Percentiles rank a stretch among this genome's conserved stretches.
Conservation (phyloP, 331 rosid species). For the Spiraea crenata region DNA sequence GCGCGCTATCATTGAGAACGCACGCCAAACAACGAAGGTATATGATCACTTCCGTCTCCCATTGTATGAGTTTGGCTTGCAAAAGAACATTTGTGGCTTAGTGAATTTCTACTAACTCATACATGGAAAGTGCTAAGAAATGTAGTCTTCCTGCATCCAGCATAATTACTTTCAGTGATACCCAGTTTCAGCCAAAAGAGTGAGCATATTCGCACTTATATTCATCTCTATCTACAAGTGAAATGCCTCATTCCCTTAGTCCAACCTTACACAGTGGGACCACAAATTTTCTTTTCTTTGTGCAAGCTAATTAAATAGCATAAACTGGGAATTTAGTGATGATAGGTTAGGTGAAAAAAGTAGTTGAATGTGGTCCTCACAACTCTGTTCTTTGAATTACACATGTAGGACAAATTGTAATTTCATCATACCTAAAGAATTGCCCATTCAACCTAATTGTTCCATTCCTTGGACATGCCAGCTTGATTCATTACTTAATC, state of each 20-base stretch:
- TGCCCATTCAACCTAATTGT: constrained; percentile 42
- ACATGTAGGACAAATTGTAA: constrained; percentile 37
- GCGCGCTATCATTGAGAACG: constrained; percentile 65
- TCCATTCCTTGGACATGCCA: constrained; percentile 44
- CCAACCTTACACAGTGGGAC: constrained; percentile 12
- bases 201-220: constrained; percentile 7
- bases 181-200: neutral
- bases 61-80: constrained; percentile 10
- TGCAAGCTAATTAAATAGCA: constrained; percentile 18
- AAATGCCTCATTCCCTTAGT: neutral
- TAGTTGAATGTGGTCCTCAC: constrained; percentile 41
- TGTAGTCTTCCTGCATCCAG: neutral
- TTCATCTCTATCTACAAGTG: constrained; percentile 22
- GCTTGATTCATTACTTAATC: constrained; percentile 43
- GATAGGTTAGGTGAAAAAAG: constrained; percentile 31
- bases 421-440: constrained; percentile 33
- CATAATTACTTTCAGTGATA: neutral
- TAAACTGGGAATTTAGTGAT: constrained; percentile 21
- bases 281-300: constrained; percentile 14
- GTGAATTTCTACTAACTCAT: neutral
- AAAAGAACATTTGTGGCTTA: neutral
- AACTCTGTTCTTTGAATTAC: constrained; percentile 28
- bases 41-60: constrained; percentile 30
- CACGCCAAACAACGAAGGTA: constrained; percentile 71
- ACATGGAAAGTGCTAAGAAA: constrained; percentile 1